Evolutionary conservation across 1,284 basidiomycete species (phyloP).

Genomic region (Tranzscheliella williamsii): DNA sequence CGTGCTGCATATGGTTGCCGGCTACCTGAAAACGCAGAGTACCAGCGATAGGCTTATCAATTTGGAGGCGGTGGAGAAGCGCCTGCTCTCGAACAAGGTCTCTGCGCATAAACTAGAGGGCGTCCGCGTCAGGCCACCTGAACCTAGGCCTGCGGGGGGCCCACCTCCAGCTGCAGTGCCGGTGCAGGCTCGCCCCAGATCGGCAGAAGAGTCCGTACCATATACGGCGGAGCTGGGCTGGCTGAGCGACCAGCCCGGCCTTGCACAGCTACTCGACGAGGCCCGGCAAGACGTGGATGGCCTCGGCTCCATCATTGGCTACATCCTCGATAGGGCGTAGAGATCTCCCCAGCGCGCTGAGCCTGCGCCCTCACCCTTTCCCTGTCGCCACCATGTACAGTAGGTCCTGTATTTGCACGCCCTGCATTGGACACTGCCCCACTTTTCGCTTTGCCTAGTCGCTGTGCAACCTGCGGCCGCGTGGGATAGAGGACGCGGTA

Average conservation of each 20-base stretch:
- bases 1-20: slow-evolving; percentile 24
- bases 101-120: slow-evolving; percentile 4
- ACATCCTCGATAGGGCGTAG: slow-evolving; percentile 25
- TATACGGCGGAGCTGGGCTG: slow-evolving; percentile 21
- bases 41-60: slow-evolving; percentile 3
- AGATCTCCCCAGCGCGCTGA: too few relatives aligned
- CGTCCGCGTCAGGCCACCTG: not conserved
- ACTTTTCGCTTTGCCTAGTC: too few relatives aligned
- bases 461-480: too few relatives aligned
- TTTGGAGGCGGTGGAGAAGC: slow-evolving; percentile 7
- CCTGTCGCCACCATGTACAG: not conserved
- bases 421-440: too few relatives aligned
- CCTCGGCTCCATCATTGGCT: slow-evolving; percentile 28
- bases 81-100: slow-evolving; percentile 10
- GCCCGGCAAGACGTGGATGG: slow-evolving; percentile 26
- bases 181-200: not conserved
- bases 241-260: slow-evolving; percentile 24
- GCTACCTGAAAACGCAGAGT: slow-evolving; percentile 4
- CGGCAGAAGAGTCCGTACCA: slow-evolving; percentile 3
- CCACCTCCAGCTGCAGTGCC: too few relatives aligned
- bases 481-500: too few relatives aligned
- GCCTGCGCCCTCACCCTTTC: not conserved
- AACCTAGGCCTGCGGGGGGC: not conserved
- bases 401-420: too few relatives aligned
- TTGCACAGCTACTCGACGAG: slow-evolving; percentile 25